Conservation (phyloP, 257 asterid genomes). For the Linderniella brevidens region DNA sequence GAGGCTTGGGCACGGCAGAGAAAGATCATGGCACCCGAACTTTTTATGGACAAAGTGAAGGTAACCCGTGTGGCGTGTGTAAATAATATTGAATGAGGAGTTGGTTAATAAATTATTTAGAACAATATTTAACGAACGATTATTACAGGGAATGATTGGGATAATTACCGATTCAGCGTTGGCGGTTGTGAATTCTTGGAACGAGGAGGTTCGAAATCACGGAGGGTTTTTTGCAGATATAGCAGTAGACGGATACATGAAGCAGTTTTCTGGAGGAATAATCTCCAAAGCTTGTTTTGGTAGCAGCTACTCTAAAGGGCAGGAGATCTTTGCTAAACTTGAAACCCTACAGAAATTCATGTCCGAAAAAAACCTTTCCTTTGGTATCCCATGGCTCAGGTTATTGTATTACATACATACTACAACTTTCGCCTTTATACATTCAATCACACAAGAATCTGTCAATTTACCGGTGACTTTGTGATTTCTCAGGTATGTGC, state of each 20-base stretch:
- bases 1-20: conserved; percentile 53
- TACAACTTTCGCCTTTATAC: too few relatives aligned
- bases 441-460: background rate
- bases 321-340: conserved; percentile 40
- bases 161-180: conserved; percentile 48
- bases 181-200: conserved; percentile 38
- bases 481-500: conserved; percentile 25
- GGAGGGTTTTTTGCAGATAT: conserved; percentile 20
- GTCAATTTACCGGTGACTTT: conserved; percentile 7
- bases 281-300: conserved; percentile 75
- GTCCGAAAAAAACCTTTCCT: conserved; percentile 22
- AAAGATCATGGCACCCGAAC: conserved; percentile 55
- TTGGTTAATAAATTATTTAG: background rate
- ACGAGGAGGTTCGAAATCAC: conserved; percentile 14
- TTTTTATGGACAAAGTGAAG: conserved; percentile 53
- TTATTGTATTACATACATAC: background rate
- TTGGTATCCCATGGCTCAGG: conserved; percentile 71
- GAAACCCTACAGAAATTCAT: conserved; percentile 32
- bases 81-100: background rate
- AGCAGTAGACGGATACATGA: conserved; percentile 37
- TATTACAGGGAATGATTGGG: conserved; percentile 28
- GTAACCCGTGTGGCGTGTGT: conserved; percentile 8
- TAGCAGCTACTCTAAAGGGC: conserved; percentile 39
- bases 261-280: conserved; percentile 53
- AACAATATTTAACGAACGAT: background rate